phyloP scores from a whole-genome alignment of 75 land plant genomes.

The Sequoia sempervirens region DNA sequence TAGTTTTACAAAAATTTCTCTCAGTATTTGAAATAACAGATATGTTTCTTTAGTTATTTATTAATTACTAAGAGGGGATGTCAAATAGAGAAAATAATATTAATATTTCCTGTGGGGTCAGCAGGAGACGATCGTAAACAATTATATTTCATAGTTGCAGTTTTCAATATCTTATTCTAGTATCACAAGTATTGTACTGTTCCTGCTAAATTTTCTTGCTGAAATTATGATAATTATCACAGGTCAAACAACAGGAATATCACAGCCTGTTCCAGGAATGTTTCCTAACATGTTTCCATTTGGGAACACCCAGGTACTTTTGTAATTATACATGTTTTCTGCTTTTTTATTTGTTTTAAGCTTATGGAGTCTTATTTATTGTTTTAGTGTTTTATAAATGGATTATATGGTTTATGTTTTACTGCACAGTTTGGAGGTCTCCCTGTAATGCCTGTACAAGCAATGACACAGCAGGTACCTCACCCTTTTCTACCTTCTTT shows the following conservation, averaged over 20 bases:
- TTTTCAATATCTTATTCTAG: background rate
- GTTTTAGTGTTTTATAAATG: background rate
- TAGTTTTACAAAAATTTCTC: slow-evolving; percentile 39
- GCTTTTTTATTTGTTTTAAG: background rate
- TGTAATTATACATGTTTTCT: background rate
- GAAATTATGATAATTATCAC: slow-evolving; percentile 14
- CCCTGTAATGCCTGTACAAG: slow-evolving; percentile 83
- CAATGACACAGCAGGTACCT: slow-evolving; percentile 94
- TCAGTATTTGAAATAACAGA: slow-evolving; percentile 26
- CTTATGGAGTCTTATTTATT: background rate
- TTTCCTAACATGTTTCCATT: slow-evolving; percentile 74
- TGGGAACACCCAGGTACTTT: slow-evolving; percentile 55
- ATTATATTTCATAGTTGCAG: background rate
- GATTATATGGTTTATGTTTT: background rate
- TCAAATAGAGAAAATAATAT: background rate
- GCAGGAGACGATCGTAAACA: background rate
- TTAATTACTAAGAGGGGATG: slow-evolving; percentile 4
- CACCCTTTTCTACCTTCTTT: background rate
- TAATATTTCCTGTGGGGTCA: background rate
- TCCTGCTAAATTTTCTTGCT: slow-evolving; percentile 7
- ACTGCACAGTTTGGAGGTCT: slow-evolving; percentile 69
- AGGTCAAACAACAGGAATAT: slow-evolving; percentile 67
- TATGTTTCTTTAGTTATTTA: slow-evolving; percentile 11
- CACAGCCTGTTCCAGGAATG: slow-evolving; percentile 68
- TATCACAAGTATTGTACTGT: background rate